A percentile compares a stretch with the other conserved stretches of the same genome.
Conservation (phyloP, 2,329 filamentous ascomycete species). For the Thyridium curvatum region DNA sequence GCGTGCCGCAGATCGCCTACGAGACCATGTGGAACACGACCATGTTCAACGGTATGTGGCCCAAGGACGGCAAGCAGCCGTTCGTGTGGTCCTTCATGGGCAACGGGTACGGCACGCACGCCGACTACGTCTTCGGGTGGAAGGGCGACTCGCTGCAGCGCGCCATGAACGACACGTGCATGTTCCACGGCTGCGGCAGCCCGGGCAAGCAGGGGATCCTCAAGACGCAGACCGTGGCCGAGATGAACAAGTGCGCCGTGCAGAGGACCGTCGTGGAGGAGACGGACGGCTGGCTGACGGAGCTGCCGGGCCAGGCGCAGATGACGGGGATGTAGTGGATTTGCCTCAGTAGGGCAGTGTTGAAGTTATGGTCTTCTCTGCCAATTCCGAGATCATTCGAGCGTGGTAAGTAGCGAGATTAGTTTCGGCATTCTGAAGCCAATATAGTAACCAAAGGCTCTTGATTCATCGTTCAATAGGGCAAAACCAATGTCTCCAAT, state of each 20-base stretch:
- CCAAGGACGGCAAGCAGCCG: conserved; percentile 16
- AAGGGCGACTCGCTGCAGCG: conserved; percentile 23
- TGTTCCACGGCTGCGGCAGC: conserved; percentile 19
- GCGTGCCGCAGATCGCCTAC: conserved; percentile 17
- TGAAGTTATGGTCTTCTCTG: too few species aligned
- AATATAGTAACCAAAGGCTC: too few species aligned
- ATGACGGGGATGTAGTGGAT: conserved; percentile 5
- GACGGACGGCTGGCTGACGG: conserved; percentile 1
- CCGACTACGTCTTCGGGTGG: conserved; percentile 25
- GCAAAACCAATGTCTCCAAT: too few species aligned
- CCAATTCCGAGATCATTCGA: too few species aligned
- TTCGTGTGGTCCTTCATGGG: conserved; percentile 18
- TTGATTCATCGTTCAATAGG: too few species aligned
- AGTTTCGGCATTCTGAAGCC: too few species aligned
- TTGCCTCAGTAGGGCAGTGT: too few species aligned
- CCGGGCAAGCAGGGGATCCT: conserved; percentile 64
- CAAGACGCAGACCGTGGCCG: conserved; percentile 26
- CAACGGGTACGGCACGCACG: conserved; percentile 22
- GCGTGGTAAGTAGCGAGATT: too few species aligned
- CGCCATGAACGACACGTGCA: conserved; percentile 21
- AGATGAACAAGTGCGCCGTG: conserved; percentile 1
- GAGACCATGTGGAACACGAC: conserved; percentile 30
- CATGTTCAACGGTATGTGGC: conserved; percentile 19
- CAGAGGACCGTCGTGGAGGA: neutral
- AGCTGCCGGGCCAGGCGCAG: neutral